Conservation (phyloP, 1,284 basidiomycete species). For the Leucocoprinus gongylophorus region DNA sequence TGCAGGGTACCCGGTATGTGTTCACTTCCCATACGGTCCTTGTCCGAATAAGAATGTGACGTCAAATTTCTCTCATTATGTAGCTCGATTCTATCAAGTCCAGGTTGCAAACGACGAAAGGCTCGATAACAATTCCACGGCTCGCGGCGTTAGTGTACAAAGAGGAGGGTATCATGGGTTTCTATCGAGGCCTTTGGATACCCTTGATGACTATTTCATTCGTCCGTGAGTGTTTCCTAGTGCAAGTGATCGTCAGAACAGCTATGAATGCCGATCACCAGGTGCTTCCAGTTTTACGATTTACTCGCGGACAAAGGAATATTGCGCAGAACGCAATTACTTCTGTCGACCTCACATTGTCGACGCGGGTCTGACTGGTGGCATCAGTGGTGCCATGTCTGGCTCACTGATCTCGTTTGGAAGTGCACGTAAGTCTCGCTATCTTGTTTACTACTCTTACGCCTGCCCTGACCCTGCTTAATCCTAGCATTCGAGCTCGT, state of each 20-base stretch:
- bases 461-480: slow-evolving; percentile 11
- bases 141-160: slow-evolving; percentile 71
- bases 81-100: slow-evolving; percentile 87
- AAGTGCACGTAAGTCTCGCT: slow-evolving; percentile 66
- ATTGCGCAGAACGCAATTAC: slow-evolving; percentile 57
- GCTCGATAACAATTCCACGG: slow-evolving; percentile 64
- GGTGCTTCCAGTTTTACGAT: slow-evolving; percentile 91
- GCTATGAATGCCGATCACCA: slow-evolving; percentile 22
- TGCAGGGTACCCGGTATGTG: slow-evolving; percentile 73
- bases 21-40: background rate
- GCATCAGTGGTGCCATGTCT: slow-evolving; percentile 74
- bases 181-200: slow-evolving; percentile 88
- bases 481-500: slow-evolving; percentile 85
- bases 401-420: slow-evolving; percentile 78
- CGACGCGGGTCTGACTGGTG: slow-evolving; percentile 70
- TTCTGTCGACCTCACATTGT: slow-evolving; percentile 52
- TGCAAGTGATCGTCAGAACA: slow-evolving; percentile 2
- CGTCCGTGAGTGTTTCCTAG: slow-evolving; percentile 58
- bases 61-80: background rate
- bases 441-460: background rate
- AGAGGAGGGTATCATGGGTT: slow-evolving; percentile 90
- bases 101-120: slow-evolving; percentile 81
- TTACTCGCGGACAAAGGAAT: slow-evolving; percentile 84
- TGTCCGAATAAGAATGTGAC: background rate
- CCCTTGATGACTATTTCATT: slow-evolving; percentile 96